phyloP scores from a whole-genome alignment of 441 rosid genomes.

The California macrophylla region DNA sequence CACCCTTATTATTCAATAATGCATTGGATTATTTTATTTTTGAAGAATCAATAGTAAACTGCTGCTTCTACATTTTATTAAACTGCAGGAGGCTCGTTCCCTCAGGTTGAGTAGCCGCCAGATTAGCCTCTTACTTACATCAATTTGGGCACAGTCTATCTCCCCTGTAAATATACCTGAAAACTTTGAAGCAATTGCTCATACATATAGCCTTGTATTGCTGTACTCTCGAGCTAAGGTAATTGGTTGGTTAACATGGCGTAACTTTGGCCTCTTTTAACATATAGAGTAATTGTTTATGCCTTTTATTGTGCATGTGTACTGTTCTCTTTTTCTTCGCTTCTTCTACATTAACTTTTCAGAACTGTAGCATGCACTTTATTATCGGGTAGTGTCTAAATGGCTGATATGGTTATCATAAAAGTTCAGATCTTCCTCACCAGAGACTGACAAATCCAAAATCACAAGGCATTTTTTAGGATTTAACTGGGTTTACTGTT shows the following conservation, averaged over 20 bases:
- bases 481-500: not conserved
- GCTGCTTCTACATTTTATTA: slow-evolving; percentile 15
- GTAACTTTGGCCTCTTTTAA: not conserved
- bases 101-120: slow-evolving; percentile 84
- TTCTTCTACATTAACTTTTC: not conserved
- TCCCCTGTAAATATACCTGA: slow-evolving; percentile 69
- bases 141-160: slow-evolving; percentile 87
- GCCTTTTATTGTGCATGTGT: slow-evolving; percentile 2
- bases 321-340: not conserved
- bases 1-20: slow-evolving; percentile 6
- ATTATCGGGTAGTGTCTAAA: not conserved
- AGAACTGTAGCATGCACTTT: not conserved
- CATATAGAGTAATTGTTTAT: not conserved
- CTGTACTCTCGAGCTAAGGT: slow-evolving; percentile 74
- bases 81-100: slow-evolving; percentile 46
- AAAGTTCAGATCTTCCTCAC: not conserved
- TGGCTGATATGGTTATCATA: not conserved
- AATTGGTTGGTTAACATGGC: slow-evolving; percentile 13
- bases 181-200: slow-evolving; percentile 88
- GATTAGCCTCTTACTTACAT: slow-evolving; percentile 70
- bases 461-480: not conserved
- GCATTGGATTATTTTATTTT: slow-evolving; percentile 5
- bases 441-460: not conserved
- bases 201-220: slow-evolving; percentile 67
- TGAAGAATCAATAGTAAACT: slow-evolving; percentile 7